These are phyloP conservation scores for Gastrolobium villosum DNA, from an alignment of 306 rosid genomes.

Conservation along the genomic window DNA sequence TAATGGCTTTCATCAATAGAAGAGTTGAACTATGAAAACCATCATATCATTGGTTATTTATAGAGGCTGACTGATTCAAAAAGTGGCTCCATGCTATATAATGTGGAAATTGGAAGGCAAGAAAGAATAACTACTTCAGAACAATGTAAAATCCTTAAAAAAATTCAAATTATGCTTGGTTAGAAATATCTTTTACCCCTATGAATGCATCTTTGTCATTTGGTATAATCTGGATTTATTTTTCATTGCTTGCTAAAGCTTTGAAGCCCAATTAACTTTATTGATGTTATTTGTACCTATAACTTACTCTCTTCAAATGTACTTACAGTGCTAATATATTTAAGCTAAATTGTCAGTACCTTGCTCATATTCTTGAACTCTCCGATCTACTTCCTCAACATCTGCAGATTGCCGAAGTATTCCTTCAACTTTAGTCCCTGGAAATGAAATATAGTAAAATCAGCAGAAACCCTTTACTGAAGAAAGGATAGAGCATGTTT, in stretches of 20 bases:
- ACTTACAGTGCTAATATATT: slow-evolving; percentile 8
- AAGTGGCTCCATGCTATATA: slow-evolving; percentile 19
- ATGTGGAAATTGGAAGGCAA: not conserved
- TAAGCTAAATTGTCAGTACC: slow-evolving; percentile 59
- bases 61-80: slow-evolving; percentile 1
- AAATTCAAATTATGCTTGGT: not conserved
- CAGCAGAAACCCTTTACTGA: slow-evolving; percentile 23
- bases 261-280: not conserved
- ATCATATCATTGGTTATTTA: not conserved
- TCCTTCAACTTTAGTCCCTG: slow-evolving; percentile 92
- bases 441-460: slow-evolving; percentile 33
- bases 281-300: not conserved
- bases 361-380: slow-evolving; percentile 98
- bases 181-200: slow-evolving; percentile 1
- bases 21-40: slow-evolving; percentile 16
- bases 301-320: slow-evolving; percentile 10
- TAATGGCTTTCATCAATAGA: slow-evolving; percentile 8
- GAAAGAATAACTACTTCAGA: not conserved
- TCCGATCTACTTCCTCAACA: slow-evolving; percentile 96
- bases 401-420: slow-evolving; percentile 97
- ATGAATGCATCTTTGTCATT: not conserved
- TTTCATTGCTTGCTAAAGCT: not conserved
- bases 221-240: slow-evolving; percentile 5
- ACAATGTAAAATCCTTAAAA: slow-evolving; percentile 16
- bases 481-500: slow-evolving; percentile 10